Percentiles rank a stretch among this genome's conserved stretches.
Conservation (phyloP, 208 protist genomes). For the Vickermania spadyakhi region DNA sequence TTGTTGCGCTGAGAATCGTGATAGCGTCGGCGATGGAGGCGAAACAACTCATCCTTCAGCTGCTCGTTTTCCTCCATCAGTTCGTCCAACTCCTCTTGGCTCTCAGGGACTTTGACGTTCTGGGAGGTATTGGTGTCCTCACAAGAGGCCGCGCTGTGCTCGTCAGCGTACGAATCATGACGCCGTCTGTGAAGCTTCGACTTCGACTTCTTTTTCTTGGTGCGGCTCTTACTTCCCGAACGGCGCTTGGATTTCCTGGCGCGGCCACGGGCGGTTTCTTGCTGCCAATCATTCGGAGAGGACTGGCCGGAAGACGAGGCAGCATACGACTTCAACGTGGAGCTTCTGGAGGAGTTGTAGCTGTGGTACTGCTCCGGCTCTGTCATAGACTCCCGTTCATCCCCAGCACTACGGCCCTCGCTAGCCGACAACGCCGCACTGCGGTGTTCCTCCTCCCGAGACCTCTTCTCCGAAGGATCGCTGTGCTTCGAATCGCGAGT, state of each 20-base stretch:
- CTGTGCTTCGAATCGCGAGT: constrained; percentile 3
- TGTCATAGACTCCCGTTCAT: background rate
- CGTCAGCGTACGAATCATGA: background rate
- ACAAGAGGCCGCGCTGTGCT: background rate
- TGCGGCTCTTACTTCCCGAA: background rate
- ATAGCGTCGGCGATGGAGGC: constrained; percentile 21
- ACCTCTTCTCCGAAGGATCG: constrained; percentile 1
- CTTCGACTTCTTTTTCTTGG: background rate
- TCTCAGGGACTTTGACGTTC: constrained; percentile 12
- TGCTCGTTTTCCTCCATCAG: constrained; percentile 32
- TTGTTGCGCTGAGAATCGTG: constrained; percentile 6
- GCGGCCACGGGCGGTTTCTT: too few relatives aligned
- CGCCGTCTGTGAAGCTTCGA: background rate
- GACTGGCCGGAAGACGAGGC: background rate
- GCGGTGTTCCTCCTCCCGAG: too few relatives aligned
- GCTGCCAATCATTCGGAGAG: background rate
- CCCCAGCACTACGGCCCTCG: background rate
- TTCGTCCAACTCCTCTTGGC: constrained; percentile 25
- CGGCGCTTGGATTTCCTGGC: too few relatives aligned
- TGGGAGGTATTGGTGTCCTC: background rate
- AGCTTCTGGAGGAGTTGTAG: background rate
- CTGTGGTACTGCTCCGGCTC: background rate
- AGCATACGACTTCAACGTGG: background rate
- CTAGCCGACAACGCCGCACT: background rate
- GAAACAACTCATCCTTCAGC: constrained; percentile 31